Conservation (phyloP, 148 eudicot genomes). For the Linanthus parryae region DNA sequence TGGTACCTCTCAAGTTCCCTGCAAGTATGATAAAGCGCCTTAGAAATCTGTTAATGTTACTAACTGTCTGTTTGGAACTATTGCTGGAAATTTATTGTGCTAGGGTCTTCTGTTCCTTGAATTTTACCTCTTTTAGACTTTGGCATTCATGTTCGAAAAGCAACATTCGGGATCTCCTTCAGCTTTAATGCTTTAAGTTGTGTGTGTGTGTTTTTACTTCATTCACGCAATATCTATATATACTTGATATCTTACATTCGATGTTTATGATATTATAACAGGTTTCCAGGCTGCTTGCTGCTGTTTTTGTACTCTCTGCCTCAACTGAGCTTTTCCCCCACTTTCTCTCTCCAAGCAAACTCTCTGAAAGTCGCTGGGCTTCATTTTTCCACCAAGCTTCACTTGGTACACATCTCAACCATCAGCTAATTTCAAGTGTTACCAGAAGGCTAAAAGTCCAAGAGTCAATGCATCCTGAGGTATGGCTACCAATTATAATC, state of each 20-base stretch:
- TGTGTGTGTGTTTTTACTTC: not conserved
- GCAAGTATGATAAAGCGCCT: no score
- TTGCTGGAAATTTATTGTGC: no score
- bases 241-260: not conserved
- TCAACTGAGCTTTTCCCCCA: constrained; percentile 25
- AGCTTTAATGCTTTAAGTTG: no score
- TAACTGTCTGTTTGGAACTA: no score
- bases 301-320: constrained; percentile 48
- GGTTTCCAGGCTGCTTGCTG: constrained; percentile 82
- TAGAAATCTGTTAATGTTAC: no score
- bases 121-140: no score
- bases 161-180: no score
- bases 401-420: constrained; percentile 59
- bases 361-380: constrained; percentile 57
- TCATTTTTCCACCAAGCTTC: constrained; percentile 93
- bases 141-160: no score
- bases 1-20: no score
- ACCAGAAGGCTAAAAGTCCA: constrained; percentile 24
- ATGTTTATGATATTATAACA: constrained; percentile 22
- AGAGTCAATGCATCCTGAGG: constrained; percentile 32
- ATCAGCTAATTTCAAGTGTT: constrained; percentile 37
- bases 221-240: not conserved
- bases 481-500: no score
- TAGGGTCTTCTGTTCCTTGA: no score
- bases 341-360: constrained; percentile 24